Evolutionary conservation across 1,284 basidiomycete species (phyloP).

Genomic region (Naganishia cerealis): DNA sequence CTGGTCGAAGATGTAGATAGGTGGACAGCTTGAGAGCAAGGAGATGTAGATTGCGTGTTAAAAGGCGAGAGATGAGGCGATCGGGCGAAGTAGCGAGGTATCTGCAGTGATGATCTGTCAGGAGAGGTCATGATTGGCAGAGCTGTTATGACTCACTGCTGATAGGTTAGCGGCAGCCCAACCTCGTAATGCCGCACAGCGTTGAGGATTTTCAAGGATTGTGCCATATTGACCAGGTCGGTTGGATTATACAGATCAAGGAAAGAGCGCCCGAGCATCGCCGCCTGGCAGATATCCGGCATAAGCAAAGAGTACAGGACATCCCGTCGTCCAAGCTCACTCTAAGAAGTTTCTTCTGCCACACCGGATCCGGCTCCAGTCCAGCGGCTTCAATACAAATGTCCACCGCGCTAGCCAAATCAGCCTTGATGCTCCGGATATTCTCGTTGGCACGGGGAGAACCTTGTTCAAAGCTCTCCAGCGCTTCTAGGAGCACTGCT

Average conservation of each 20-base stretch:
- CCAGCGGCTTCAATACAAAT: conserved; percentile 92
- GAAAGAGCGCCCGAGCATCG: conserved; percentile 91
- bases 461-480: conserved; percentile 78
- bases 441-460: conserved; percentile 90
- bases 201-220: conserved; percentile 90
- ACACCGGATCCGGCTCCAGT: conserved; percentile 82
- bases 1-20: conserved; percentile 77
- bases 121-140: neutral
- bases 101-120: conserved; percentile 54
- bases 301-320: neutral
- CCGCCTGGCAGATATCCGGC: conserved; percentile 63
- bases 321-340: conserved; percentile 56
- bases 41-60: conserved; percentile 83
- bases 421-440: conserved; percentile 81
- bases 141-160: conserved; percentile 63
- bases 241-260: conserved; percentile 87
- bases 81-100: conserved; percentile 74
- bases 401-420: conserved; percentile 83
- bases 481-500: conserved; percentile 87
- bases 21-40: conserved; percentile 87
- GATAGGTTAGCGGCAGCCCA: conserved; percentile 87
- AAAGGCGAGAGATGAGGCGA: conserved; percentile 77
- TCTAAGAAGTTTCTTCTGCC: conserved; percentile 82
- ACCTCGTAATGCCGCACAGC: conserved; percentile 86
- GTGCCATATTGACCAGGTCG: conserved; percentile 86